Conservation (phyloP, 305 asterid species). For the Solanum hybrid region DNA sequence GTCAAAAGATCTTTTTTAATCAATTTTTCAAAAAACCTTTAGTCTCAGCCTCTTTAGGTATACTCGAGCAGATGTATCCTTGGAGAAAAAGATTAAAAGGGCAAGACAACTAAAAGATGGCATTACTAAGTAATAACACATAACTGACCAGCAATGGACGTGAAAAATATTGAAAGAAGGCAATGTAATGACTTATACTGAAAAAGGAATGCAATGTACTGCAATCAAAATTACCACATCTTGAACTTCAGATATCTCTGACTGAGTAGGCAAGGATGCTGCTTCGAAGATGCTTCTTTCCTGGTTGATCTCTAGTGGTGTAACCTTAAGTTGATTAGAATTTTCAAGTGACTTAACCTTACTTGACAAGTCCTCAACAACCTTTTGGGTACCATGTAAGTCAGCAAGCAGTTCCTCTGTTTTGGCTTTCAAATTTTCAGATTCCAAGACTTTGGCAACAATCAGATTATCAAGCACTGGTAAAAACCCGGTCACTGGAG, state of each 20-base stretch:
- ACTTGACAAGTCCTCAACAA: constrained; percentile 60
- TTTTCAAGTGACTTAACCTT: constrained; percentile 65
- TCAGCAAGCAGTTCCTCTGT: constrained; percentile 64
- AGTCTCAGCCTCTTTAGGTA: neutral
- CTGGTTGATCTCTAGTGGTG: constrained; percentile 41
- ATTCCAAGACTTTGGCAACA: constrained; percentile 40
- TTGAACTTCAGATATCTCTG: constrained; percentile 94
- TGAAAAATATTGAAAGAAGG: neutral
- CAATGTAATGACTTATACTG: neutral
- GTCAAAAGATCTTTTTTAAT: neutral
- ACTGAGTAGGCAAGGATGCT: constrained; percentile 43
- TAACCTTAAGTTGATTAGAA: constrained; percentile 33
- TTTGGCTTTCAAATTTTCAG: constrained; percentile 52
- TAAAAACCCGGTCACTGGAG: constrained; percentile 33
- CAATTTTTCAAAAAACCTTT: neutral
- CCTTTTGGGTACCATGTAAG: constrained; percentile 53
- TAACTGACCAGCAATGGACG: neutral
- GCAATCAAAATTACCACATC: constrained; percentile 51
- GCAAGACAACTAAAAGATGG: neutral
- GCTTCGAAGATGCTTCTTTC: constrained; percentile 44
- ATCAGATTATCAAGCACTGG: constrained; percentile 57
- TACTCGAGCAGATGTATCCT: neutral
- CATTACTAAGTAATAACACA: neutral
- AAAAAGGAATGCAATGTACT: neutral
- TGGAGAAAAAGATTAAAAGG: neutral